phyloP scores from a whole-genome alignment of 768 basidiomycete genomes.

The Porpolomopsis calyptriformis region DNA sequence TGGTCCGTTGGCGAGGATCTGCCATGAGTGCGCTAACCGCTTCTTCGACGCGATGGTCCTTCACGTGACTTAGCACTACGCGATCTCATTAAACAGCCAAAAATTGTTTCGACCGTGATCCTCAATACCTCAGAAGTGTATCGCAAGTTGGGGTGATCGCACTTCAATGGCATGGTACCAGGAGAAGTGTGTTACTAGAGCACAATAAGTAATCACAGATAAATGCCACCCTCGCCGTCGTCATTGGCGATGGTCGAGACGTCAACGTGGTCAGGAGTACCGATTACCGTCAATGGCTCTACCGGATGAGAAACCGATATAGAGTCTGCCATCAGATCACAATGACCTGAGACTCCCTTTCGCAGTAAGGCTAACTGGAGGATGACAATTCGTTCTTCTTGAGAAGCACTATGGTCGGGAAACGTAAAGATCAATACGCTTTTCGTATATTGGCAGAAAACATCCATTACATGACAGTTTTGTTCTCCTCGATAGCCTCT shows the following conservation, averaged over 20 bases:
- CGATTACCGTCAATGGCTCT: slow-evolving; percentile 45
- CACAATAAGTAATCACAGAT: no score
- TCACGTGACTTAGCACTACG: no score
- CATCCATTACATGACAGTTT: slow-evolving; percentile 47
- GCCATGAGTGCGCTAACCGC: no score
- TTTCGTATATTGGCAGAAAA: slow-evolving; percentile 1
- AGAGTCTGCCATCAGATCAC: background rate
- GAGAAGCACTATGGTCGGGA: slow-evolving; percentile 47
- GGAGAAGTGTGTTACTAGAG: no score
- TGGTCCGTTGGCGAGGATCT: slow-evolving; percentile 35
- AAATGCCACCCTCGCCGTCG: background rate
- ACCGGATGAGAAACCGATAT: no score
- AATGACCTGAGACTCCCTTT: slow-evolving; percentile 36
- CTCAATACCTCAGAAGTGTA: no score
- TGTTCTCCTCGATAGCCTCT: slow-evolving; percentile 61
- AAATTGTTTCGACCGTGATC: no score
- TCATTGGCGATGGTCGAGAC: background rate
- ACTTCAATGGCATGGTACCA: no score
- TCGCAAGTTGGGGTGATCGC: no score
- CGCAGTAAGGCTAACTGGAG: slow-evolving; percentile 53
- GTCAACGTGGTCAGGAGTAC: slow-evolving; percentile 15
- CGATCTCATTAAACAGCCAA: no score
- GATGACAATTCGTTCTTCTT: slow-evolving; percentile 65
- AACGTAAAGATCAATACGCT: slow-evolving; percentile 5
- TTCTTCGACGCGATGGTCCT: no score